phyloP scores from a whole-genome alignment of 2,329 filamentous ascomycete genomes.

The Ceratocystis huliohia region DNA sequence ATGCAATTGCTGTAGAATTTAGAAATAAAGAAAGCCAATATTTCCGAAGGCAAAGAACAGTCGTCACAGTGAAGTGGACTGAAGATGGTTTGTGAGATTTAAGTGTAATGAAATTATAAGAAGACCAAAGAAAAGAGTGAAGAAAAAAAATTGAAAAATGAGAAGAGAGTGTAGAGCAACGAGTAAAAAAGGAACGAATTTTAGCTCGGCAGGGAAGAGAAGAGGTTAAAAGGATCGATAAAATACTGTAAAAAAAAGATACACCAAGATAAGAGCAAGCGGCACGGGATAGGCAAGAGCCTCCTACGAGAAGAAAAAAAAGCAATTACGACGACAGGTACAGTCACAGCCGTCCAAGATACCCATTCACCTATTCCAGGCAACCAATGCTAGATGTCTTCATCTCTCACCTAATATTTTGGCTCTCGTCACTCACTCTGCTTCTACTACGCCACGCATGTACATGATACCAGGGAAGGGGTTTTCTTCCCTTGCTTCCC shows the following conservation, averaged over 20 bases:
- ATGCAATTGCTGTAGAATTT: slow-evolving; percentile 22
- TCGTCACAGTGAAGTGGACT: slow-evolving; percentile 13
- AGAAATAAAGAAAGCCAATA: slow-evolving; percentile 19
- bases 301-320: background rate
- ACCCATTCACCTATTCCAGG: too few species aligned
- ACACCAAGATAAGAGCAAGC: background rate
- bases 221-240: background rate
- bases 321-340: background rate
- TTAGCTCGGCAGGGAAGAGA: slow-evolving; percentile 6
- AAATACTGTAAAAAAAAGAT: slow-evolving; percentile 22
- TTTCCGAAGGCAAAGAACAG: slow-evolving; percentile 8
- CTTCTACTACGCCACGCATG: too few species aligned
- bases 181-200: slow-evolving; percentile 24
- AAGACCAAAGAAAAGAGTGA: slow-evolving; percentile 15
- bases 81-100: background rate
- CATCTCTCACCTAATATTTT: too few species aligned
- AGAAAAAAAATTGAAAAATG: slow-evolving; percentile 21
- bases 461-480: too few species aligned
- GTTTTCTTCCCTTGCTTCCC: too few species aligned
- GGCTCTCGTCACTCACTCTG: too few species aligned
- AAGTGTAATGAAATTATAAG: slow-evolving; percentile 5
- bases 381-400: too few species aligned
- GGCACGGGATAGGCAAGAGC: background rate
- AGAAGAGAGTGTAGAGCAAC: slow-evolving; percentile 11
- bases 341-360: background rate